Conservation (phyloP, 2,329 filamentous ascomycete species). For the Tetracladium maxilliforme region DNA sequence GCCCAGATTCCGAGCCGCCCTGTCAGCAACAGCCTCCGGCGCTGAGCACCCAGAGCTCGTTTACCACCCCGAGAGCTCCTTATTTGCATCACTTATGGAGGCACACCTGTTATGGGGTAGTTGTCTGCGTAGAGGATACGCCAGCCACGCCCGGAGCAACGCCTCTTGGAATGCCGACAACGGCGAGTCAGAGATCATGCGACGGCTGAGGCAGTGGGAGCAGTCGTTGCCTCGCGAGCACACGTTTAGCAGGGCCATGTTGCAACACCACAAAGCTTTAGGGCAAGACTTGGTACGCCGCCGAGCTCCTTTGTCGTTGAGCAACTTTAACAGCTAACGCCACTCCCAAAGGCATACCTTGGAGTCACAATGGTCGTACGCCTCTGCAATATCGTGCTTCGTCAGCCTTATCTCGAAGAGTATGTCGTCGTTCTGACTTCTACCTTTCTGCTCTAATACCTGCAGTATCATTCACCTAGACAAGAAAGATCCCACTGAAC, state of each 20-base stretch:
- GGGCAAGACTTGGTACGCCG: slow-evolving; percentile 15
- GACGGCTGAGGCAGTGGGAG: slow-evolving; percentile 13
- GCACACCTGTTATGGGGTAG: slow-evolving; percentile 20
- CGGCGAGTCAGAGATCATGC: slow-evolving; percentile 10
- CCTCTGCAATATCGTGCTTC: slow-evolving; percentile 19
- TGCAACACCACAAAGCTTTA: slow-evolving; percentile 18
- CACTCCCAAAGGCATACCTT: slow-evolving; percentile 18
- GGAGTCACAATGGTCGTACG: slow-evolving; percentile 18
- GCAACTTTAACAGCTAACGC: too few relatives aligned
- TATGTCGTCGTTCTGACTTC: slow-evolving; percentile 4
- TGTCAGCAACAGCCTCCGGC: slow-evolving; percentile 16
- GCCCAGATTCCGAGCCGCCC: slow-evolving; percentile 14
- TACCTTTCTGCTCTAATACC: too few relatives aligned
- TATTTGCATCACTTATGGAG: slow-evolving; percentile 22
- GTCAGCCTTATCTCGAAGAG: slow-evolving; percentile 16
- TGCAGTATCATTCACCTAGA: too few relatives aligned
- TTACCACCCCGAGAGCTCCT: slow-evolving; percentile 11
- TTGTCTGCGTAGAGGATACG: slow-evolving; percentile 14
- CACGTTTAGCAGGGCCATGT: slow-evolving; percentile 19
- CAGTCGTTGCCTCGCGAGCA: slow-evolving; percentile 14
- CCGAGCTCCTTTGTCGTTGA: too few relatives aligned
- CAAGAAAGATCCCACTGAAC: too few relatives aligned
- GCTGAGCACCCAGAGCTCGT: slow-evolving; percentile 10
- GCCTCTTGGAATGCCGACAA: slow-evolving; percentile 11
- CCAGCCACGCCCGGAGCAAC: slow-evolving; percentile 5